Base-by-base conservation (phyloP, 257 asterid species). In the Solanum ossicruentum region DNA sequence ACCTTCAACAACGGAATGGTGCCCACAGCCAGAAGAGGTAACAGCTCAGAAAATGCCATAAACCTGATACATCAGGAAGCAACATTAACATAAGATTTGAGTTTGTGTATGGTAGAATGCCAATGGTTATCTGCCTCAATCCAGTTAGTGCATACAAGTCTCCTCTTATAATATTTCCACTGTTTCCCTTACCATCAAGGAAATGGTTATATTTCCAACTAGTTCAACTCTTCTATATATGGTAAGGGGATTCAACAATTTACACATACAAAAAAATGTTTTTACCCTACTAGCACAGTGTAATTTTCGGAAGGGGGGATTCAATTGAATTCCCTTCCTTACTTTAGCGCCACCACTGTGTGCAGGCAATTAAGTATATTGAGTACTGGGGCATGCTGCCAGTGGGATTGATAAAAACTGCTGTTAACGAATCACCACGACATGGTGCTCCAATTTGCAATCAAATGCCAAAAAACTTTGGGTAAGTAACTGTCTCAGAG, bases 41-140 rank as follows among this genome's bases (percentile, higher is more conserved):
- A 85, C 84, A 97, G 87, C 86, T 97, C 99, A 20, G 98, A 95
- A 90, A 89, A 92, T 81, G 98, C 97, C 4, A 98, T 97, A 90
- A 85, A 97, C 97, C 99, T 97, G 94, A 89, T 71, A 87, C 86
- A 86, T 56, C 66, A 80, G 60, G 70, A 70, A 69, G 79, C 63
- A 89, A 26, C 73, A 77, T 58, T 57, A 89, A 26, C 73, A 77
- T 58, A 82, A 49, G 56, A 36, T 82, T 32, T 77, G 47, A 79
- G 83, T 39, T 81, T 32, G 20, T n/a, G 75, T 51, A 51, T 8
- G 7, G 43, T 12, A 6, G n/a, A 21, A 13, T 66, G 73, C 73
- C 73, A 32, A 12, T 28, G 70, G 41, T 12, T 23, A 63, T 63
- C 70, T 63, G 26, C 39, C 70, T 63, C 41, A 23, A 63, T 63